Conservation (phyloP, 495 filamentous ascomycete genomes). For the Penicillium mononematosum region DNA sequence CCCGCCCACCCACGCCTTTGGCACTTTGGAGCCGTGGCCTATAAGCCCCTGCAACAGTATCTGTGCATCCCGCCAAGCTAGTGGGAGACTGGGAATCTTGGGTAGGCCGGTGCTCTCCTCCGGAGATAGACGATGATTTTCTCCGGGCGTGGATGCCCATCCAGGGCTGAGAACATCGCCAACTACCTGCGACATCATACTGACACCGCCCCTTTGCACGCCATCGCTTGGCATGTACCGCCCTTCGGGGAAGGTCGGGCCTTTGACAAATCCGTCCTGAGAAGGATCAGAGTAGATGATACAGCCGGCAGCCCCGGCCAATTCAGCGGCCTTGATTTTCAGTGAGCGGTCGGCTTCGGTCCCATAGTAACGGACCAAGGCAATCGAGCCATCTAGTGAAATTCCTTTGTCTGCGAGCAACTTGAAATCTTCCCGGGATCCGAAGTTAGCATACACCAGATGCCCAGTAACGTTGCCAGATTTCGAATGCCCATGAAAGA, state of each 20-base stretch:
- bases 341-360: conserved; percentile 67
- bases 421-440: conserved; percentile 79
- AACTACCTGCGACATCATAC: conserved; percentile 76
- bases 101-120: conserved; percentile 71
- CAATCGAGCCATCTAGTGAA: conserved; percentile 74
- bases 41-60: conserved; percentile 72
- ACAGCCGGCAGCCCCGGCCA: conserved; percentile 78
- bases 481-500: conserved; percentile 87
- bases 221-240: conserved; percentile 74
- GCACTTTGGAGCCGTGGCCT: conserved; percentile 69
- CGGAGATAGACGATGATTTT: conserved; percentile 59
- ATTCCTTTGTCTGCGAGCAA: conserved; percentile 67
- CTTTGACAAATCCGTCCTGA: conserved; percentile 72
- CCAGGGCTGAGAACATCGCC: conserved; percentile 89
- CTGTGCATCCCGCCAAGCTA: conserved; percentile 86
- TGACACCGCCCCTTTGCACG: conserved; percentile 81
- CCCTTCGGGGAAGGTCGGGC: conserved; percentile 68
- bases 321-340: conserved; percentile 87
- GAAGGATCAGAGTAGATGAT: conserved; percentile 89
- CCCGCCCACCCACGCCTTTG: conserved; percentile 72
- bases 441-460: conserved; percentile 93
- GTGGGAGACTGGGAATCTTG: conserved; percentile 82
- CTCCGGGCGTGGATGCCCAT: conserved; percentile 69
- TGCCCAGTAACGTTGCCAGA: conserved; percentile 87
- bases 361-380: conserved; percentile 77